Conservation (phyloP, 163 green algal genomes). For the Chloroidium sp. region DNA sequence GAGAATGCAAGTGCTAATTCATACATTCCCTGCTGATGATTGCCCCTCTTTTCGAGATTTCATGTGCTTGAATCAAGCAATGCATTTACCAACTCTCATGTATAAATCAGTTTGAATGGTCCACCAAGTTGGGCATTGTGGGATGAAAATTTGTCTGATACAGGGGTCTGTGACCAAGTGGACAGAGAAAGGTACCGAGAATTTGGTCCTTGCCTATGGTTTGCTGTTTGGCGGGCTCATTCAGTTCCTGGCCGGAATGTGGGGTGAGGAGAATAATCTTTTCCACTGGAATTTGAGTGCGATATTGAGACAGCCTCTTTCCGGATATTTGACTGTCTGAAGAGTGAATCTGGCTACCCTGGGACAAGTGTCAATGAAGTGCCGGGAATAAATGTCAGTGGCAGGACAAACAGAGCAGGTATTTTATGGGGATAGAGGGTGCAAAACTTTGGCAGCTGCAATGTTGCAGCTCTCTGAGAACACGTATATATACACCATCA, state of each 20-base stretch:
- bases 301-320: too few relatives aligned
- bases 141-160: not conserved
- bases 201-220: not conserved
- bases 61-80: not conserved
- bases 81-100: too few relatives aligned
- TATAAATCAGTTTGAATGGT: not conserved
- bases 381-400: too few relatives aligned
- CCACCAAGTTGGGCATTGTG: not conserved
- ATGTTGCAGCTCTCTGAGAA: too few relatives aligned
- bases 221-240: not conserved
- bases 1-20: not conserved
- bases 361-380: too few relatives aligned
- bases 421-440: too few relatives aligned
- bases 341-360: too few relatives aligned
- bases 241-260: constrained; percentile 1
- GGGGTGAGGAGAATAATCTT: not conserved
- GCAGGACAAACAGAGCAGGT: too few relatives aligned
- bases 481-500: too few relatives aligned
- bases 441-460: too few relatives aligned
- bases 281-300: too few relatives aligned
- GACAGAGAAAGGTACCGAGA: not conserved
- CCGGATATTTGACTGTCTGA: too few relatives aligned
- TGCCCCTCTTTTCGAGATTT: not conserved
- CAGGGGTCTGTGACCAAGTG: not conserved
- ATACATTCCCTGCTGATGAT: not conserved